Percentiles rank a stretch among this genome's conserved stretches.
phyloP scores from a whole-genome alignment of 2,329 filamentous ascomycete genomes.

The Epichloe aotearoae region DNA sequence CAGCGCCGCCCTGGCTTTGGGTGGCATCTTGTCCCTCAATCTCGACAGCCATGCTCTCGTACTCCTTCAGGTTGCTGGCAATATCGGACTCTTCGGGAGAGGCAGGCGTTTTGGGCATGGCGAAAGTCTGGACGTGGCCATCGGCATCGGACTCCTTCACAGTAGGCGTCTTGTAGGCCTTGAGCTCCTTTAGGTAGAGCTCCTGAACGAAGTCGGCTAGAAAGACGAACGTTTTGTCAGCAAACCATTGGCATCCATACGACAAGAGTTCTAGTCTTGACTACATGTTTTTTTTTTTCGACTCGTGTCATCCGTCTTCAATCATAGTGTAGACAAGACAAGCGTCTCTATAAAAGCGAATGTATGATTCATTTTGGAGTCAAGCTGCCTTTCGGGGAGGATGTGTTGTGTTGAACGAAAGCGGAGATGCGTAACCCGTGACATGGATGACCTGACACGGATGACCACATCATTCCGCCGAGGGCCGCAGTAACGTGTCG shows the following conservation, averaged over 20 bases:
- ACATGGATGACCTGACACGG: neutral
- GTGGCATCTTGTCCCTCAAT: conserved; percentile 71
- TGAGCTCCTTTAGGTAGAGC: conserved; percentile 91
- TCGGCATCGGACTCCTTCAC: conserved; percentile 79
- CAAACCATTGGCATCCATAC: neutral
- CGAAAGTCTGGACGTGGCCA: conserved; percentile 84
- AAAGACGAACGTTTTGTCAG: neutral
- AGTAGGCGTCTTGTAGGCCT: conserved; percentile 78
- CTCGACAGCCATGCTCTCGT: conserved; percentile 89
- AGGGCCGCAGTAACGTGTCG: neutral
- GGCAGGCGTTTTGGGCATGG: conserved; percentile 62
- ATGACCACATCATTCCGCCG: neutral
- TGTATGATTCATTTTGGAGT: neutral
- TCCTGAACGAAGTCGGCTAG: conserved; percentile 95
- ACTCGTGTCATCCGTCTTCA: neutral
- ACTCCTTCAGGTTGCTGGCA: conserved; percentile 80
- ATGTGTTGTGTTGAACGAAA: neutral
- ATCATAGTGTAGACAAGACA: neutral
- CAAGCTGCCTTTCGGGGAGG: neutral
- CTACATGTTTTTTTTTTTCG: neutral
- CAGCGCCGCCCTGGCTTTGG: conserved; percentile 42
- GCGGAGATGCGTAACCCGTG: neutral
- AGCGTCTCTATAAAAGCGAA: neutral
- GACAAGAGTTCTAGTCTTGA: too few species aligned
- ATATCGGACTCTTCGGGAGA: conserved; percentile 93